Base-by-base conservation (phyloP, 257 asterid species). In the Asclepias syriaca region DNA sequence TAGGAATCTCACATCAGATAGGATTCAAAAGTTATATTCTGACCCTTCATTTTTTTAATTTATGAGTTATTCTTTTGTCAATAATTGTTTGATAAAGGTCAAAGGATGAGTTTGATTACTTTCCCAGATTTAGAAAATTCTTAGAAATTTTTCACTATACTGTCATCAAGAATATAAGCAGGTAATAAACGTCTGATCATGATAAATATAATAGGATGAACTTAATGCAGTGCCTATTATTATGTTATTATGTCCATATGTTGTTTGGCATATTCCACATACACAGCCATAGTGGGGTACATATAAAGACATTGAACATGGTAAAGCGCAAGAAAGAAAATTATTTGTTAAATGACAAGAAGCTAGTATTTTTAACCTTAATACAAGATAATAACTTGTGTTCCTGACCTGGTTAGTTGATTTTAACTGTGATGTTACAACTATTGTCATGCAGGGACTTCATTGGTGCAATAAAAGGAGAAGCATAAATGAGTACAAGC, bases 391-490 rank as follows among this genome's bases (percentile, higher is more conserved):
- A 13, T 5, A 13, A 8, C 40, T 32, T 59, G 43, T 27, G 39
- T 12, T 22, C 69, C 55, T 65, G 12, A 68, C 40, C 6, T 67
- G 29, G 48, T 49, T 46, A 6, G 48, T 43, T 7, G 48, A 43
- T 43, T 43, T 43, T 43, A 43, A 43, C 48, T 43, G 8, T 43
- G 8, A 43, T 8, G 48, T 43, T 43, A 21, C 73, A 54, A 8
- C 48, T 81, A 72, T 10, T 27, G 70, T 55, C 34, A 49, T 82
- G 89, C 91, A 93, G 97, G 97, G 98, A 63, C 89, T 93, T 74
- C 89, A 91, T 75, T 94, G 98, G 97, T 94, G 97, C 72, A 96
- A 94, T 76, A 91, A 88, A 85, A 89, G 98, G 77, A 85, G 97
- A 85, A 88, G 90, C 84, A 57, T 88, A 77, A 83, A 80, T 16